Conservation (phyloP, 805 yeast species). For the Crinitomyces ghanaensis region DNA sequence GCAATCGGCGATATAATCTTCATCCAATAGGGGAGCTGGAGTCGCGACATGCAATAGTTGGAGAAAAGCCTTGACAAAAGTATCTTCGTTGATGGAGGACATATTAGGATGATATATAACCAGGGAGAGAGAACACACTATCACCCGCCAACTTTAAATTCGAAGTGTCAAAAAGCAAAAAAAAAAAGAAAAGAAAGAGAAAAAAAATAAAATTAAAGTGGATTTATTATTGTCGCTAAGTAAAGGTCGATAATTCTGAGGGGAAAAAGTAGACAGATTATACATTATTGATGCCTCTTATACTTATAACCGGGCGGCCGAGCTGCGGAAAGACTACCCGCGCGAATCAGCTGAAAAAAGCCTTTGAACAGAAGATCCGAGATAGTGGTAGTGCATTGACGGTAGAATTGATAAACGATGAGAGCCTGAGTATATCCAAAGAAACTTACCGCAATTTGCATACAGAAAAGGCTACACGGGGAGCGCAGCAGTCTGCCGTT, state of each 20-base stretch:
- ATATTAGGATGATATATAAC: too few species aligned
- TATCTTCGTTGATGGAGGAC: slow-evolving; percentile 5
- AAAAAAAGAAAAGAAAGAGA: too few species aligned
- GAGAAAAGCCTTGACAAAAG: slow-evolving; percentile 12
- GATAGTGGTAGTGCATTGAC: slow-evolving; percentile 45
- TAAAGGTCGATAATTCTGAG: too few species aligned
- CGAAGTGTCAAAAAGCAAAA: too few species aligned
- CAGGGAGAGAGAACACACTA: too few species aligned
- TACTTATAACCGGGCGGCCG: slow-evolving; percentile 78
- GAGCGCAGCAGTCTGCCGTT: slow-evolving; percentile 79
- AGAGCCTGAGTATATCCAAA: slow-evolving; percentile 59
- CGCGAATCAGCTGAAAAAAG: slow-evolving; percentile 43
- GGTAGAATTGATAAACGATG: slow-evolving; percentile 67
- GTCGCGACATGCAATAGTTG: slow-evolving; percentile 8
- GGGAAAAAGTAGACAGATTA: too few species aligned
- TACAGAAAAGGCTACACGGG: slow-evolving; percentile 72
- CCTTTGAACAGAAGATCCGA: slow-evolving; percentile 35
- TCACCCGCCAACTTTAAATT: too few species aligned
- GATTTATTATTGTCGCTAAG: too few species aligned
- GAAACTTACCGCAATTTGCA: slow-evolving; percentile 57
- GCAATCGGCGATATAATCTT: slow-evolving; percentile 8
- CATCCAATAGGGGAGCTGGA: slow-evolving; percentile 5
- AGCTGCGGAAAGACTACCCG: slow-evolving; percentile 72
- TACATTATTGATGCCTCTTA: slow-evolving; percentile 84
- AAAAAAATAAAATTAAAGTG: too few species aligned